Conservation (phyloP, 768 basidiomycete genomes). For the Auricularia sp. region DNA sequence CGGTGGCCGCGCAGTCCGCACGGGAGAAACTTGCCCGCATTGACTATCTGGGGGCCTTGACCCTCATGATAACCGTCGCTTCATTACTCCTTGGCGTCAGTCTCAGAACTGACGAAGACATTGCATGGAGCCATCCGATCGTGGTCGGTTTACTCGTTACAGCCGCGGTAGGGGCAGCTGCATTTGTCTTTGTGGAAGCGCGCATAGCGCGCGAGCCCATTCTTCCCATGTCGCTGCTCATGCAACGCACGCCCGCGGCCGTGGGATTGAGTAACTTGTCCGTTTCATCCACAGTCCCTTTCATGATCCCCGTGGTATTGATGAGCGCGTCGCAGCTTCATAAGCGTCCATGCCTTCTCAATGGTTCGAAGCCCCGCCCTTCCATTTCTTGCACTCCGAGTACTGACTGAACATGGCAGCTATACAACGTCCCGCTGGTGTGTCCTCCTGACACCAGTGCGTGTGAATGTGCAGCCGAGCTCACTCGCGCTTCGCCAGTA, state of each 20-base stretch:
- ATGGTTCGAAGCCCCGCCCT: conserved; percentile 39
- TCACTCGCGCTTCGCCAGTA: conserved; percentile 36
- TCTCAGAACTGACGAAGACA: conserved; percentile 67
- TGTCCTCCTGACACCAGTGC: conserved; percentile 16
- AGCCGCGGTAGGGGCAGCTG: conserved; percentile 42
- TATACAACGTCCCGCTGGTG: conserved; percentile 81
- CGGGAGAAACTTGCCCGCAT: conserved; percentile 65
- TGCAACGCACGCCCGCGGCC: conserved; percentile 69
- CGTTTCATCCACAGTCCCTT: conserved; percentile 6
- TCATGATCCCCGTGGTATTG: background rate
- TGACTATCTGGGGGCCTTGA: conserved; percentile 76
- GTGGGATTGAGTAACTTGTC: conserved; percentile 69
- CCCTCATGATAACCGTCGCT: conserved; percentile 63
- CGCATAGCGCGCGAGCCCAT: conserved; percentile 75
- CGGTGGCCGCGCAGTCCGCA: conserved; percentile 47
- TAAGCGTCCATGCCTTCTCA: conserved; percentile 70
- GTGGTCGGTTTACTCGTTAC: conserved; percentile 56
- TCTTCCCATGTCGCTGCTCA: conserved; percentile 76
- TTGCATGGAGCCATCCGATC: conserved; percentile 64
- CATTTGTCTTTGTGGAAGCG: conserved; percentile 75
- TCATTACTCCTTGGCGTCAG: conserved; percentile 67
- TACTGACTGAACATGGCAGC: conserved; percentile 26
- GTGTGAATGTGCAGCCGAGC: background rate
- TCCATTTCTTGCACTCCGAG: conserved; percentile 11
- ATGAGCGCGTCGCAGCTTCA: conserved; percentile 25